Base-by-base conservation (phyloP, 129 eudicot genomes). In the Gnaphalium uliginosum region DNA sequence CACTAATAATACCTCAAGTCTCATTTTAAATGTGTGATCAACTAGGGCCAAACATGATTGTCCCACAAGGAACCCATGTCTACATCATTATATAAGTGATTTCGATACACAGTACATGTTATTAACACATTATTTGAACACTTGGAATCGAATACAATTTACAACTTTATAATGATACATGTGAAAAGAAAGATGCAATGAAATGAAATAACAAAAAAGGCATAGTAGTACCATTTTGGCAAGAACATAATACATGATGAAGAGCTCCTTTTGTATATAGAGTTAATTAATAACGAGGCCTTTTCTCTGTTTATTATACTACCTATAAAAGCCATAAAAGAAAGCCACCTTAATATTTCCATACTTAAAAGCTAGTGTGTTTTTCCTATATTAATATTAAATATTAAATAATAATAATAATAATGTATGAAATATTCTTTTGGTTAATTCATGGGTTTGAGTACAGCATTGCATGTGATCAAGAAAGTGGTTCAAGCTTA, bases 281-380 rank as follows among this genome's bases (percentile, higher is more conserved):
- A 43, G 27, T 43, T 61, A 10, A 39, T 39, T 39, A 9, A 18
- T 61, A 23, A 61, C 65, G 39, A 64, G 43, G 37, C 51, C 19
- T 66, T 79, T 69, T 65, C 39, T 78, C 24, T 46, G 43, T 53
- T 70, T 61, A 70, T 41, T 39, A 30, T 78, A n/a, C 33, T 9
- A 51, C 46, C 83, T 39, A 79, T 65, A 79, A 79, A 72, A 30
- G 68, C 67, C 58, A 79, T 79, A 72, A 65, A 72, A 53, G 46
- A 72, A 79, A 72, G 78, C 53, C 33, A 65, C 62, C 83, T 64
- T 79, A 72, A 13, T 35, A 61, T 33, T 58, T 58, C 78, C 33
- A n/a, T 35, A 72, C 58, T 63, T 23, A 72, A 53, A 79, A 48
- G 61, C 72, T 68, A 68, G 39, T 43, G 35, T 59, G 51, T 23